Evolutionary conservation across 2,329 filamentous ascomycete species (phyloP), one percentile per base, ranked within the genome.

Genomic region (Helotiales sp.): DNA sequence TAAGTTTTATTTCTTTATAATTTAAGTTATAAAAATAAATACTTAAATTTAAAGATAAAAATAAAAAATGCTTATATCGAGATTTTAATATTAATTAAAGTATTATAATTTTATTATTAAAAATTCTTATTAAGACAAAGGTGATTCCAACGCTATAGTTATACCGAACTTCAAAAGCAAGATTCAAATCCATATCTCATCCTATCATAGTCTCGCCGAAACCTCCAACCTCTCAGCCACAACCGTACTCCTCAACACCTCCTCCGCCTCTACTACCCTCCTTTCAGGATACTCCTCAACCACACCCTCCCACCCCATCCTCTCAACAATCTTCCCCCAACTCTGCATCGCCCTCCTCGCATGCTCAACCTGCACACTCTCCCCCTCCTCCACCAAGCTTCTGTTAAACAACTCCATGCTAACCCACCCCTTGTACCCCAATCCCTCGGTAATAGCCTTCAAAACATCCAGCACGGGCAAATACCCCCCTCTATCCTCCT

Each of bases 341-440:
- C 79, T 75, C 27, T 69, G 69, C 4, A 74, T 75, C 0, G 80
- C 84, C 31, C 84, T 73, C 42, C 63, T 65, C 1, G 84, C 83
- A 73, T 85, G 77, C 58, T 80, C 75, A 34, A 71, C 71, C 0
- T 82, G 81, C 3, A 84, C 78, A 1, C 64, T 63, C 1, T 73
- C 56, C 10, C 74, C 74, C 7, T 73, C 66, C 42, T 80, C 76
- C 3, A 76, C 69, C 71, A 85, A 75, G n/a, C 73, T 78, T 33
- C 79, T 72, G 51, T 79, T 81, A 68, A 87, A 87, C 22, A 87
- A 64, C 71, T 88, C 84, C 66, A 84, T 77, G 55, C 78, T 81
- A 19, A 86, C 74, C 77, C 80, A 86, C 2, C 84, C 84, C 24
- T 77, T 72, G 64, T 80, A 88, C 0, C 82, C 83, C 17, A 85